Evolutionary conservation across 106 monocot genomes (phyloP).

Genomic region (Phalaenopsis aphrodite): DNA sequence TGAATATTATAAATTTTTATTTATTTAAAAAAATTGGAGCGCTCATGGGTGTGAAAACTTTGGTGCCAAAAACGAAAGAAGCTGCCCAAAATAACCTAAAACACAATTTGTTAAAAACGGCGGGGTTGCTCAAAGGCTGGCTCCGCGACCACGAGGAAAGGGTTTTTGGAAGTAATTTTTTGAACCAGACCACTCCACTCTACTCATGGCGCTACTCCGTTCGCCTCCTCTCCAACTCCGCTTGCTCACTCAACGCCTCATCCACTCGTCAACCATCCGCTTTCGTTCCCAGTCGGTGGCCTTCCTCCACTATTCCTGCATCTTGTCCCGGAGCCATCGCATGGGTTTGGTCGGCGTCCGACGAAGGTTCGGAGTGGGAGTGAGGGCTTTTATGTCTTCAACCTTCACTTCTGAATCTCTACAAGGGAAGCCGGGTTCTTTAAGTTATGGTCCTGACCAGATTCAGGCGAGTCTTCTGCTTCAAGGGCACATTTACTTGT

Average conservation of each 20-base stretch:
- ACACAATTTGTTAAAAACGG: too few species aligned
- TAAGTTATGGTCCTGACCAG: constrained; percentile 49
- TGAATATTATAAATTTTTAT: too few species aligned
- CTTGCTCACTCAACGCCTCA: constrained; percentile 19
- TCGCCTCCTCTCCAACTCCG: constrained; percentile 28
- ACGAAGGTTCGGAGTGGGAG: constrained; percentile 6
- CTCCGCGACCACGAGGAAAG: neutral
- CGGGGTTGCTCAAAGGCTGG: too few species aligned
- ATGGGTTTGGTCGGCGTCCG: constrained; percentile 16
- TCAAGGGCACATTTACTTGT: neutral
- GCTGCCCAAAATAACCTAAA: too few species aligned
- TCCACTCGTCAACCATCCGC: constrained; percentile 22
- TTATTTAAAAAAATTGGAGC: too few species aligned
- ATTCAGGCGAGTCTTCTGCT: constrained; percentile 40
- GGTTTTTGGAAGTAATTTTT: neutral
- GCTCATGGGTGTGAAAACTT: too few species aligned
- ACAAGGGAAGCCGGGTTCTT: constrained; percentile 31
- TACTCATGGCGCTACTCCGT: constrained; percentile 36
- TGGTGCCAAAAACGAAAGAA: too few species aligned
- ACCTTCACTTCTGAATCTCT: constrained; percentile 27
- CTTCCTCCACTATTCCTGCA: constrained; percentile 8
- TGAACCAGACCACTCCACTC: neutral
- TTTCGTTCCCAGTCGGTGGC: constrained; percentile 5
- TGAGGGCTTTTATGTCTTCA: constrained; percentile 57
- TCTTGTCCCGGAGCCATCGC: constrained; percentile 7